Percentiles rank a stretch among this genome's conserved stretches.
These are phyloP conservation scores for Alternaria gansuensis DNA, from an alignment of 2,329 filamentous ascomycete species.

Conservation along the genomic window DNA sequence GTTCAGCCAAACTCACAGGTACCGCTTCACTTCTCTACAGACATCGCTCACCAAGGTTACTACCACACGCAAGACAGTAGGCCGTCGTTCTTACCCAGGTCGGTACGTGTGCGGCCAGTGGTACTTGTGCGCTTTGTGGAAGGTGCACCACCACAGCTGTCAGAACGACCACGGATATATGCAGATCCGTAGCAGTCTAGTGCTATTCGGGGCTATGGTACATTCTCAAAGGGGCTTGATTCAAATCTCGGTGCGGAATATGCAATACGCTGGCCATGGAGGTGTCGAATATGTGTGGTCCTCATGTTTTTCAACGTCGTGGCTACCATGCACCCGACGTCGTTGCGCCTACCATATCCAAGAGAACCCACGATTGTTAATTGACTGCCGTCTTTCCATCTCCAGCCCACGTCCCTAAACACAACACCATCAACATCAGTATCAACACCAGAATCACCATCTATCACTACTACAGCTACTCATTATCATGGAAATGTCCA, in stretches of 20 bases:
- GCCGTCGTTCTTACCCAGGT: not conserved
- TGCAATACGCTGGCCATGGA: not conserved
- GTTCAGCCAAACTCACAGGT: not conserved
- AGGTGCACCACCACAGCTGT: not conserved
- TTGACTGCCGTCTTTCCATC: not conserved
- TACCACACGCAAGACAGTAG: not conserved
- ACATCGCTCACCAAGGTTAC: not conserved
- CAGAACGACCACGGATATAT: not conserved
- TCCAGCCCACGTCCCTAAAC: not conserved
- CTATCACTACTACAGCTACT: slow-evolving; percentile 25
- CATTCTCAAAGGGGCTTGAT: not conserved
- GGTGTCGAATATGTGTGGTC: not conserved
- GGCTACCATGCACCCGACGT: not conserved
- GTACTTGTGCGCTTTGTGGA: slow-evolving; percentile 3
- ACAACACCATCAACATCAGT: slow-evolving; percentile 14
- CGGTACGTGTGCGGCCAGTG: not conserved
- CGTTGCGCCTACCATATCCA: not conserved
- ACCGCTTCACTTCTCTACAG: not conserved
- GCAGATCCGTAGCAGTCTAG: not conserved
- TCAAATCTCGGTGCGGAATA: not conserved
- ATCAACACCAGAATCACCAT: slow-evolving; percentile 4
- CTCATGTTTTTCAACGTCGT: not conserved
- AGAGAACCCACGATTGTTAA: not conserved
- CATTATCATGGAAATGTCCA: slow-evolving; percentile 10
- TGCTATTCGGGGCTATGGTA: not conserved